Evolutionary conservation across 495 filamentous ascomycete species (phyloP).

Genomic region (Aspergillus olivimuriae): DNA sequence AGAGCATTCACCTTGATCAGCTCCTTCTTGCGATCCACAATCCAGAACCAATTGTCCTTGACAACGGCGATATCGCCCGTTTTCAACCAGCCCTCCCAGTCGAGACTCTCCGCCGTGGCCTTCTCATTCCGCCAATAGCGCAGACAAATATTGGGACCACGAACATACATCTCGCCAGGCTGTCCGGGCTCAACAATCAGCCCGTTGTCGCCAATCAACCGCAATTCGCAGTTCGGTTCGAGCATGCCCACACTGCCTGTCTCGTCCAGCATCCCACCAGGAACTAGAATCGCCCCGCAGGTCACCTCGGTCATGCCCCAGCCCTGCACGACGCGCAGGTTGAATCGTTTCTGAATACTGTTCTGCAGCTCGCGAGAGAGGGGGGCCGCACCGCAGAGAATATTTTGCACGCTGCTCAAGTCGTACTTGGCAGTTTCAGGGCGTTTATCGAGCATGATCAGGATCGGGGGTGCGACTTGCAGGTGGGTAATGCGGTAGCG

Average conservation of each 20-base stretch:
- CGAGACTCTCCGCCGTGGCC: constrained; percentile 52
- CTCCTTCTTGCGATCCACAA: constrained; percentile 70
- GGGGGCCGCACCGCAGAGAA: constrained; percentile 73
- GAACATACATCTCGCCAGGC: constrained; percentile 49
- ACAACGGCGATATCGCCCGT: constrained; percentile 46
- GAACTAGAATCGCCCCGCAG: constrained; percentile 11
- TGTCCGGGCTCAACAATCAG: constrained; percentile 23
- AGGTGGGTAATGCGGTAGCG: constrained; percentile 55
- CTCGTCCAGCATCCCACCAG: background rate
- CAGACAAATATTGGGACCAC: constrained; percentile 51
- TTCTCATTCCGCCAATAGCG: constrained; percentile 58
- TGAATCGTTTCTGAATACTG: constrained; percentile 34
- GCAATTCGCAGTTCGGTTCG: constrained; percentile 49
- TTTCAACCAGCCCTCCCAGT: constrained; percentile 38
- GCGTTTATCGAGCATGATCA: constrained; percentile 62
- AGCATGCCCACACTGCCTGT: background rate
- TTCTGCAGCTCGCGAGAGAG: constrained; percentile 33
- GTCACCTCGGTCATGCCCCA: constrained; percentile 45
- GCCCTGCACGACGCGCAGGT: constrained; percentile 40
- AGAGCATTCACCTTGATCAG: constrained; percentile 72
- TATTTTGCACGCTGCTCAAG: constrained; percentile 57
- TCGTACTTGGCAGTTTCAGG: constrained; percentile 64
- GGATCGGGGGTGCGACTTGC: constrained; percentile 69
- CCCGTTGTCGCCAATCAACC: constrained; percentile 46
- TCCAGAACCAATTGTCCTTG: constrained; percentile 42